A percentile compares a stretch with the other conserved stretches of the same genome.
Conservation (phyloP, 495 filamentous ascomycete species). For the Aspergillus incahuasiensis region DNA sequence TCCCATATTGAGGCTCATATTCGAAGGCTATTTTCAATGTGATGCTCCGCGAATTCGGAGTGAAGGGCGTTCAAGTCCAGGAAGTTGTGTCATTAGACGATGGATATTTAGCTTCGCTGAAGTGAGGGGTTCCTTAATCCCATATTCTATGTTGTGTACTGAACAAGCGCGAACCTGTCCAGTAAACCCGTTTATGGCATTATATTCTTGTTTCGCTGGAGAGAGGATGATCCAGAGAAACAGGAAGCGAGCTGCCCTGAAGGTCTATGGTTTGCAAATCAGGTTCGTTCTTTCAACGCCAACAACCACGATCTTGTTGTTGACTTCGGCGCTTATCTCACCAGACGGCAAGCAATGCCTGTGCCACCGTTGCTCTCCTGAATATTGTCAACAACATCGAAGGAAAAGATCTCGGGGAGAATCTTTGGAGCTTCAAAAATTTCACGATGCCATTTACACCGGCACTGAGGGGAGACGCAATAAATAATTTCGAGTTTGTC, state of each 20-base stretch:
- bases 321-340: constrained; percentile 7
- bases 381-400: constrained; percentile 87
- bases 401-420: constrained; percentile 57
- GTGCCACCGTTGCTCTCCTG: constrained; percentile 80
- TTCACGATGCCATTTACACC: constrained; percentile 65
- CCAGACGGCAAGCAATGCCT: constrained; percentile 74
- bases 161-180: constrained; percentile 4
- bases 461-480: constrained; percentile 65
- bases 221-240: constrained; percentile 53
- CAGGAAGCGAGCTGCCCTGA: constrained; percentile 58
- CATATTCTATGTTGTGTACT: background rate
- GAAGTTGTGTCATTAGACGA: constrained; percentile 76
- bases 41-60: constrained; percentile 74
- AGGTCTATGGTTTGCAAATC: constrained; percentile 90
- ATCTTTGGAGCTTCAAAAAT: constrained; percentile 64
- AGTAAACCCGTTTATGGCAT: constrained; percentile 74
- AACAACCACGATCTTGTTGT: background rate
- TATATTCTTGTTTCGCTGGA: constrained; percentile 76
- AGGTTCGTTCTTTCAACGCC: constrained; percentile 45
- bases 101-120: constrained; percentile 58
- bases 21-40: constrained; percentile 75
- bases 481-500: constrained; percentile 71
- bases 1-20: background rate
- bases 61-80: constrained; percentile 65
- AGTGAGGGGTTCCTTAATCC: constrained; percentile 40